Percentiles rank a stretch among this genome's conserved stretches.
These are phyloP conservation scores for Trichoderma afroharzianum DNA, from an alignment of 2,329 filamentous ascomycete genomes.

Conservation along the genomic window DNA sequence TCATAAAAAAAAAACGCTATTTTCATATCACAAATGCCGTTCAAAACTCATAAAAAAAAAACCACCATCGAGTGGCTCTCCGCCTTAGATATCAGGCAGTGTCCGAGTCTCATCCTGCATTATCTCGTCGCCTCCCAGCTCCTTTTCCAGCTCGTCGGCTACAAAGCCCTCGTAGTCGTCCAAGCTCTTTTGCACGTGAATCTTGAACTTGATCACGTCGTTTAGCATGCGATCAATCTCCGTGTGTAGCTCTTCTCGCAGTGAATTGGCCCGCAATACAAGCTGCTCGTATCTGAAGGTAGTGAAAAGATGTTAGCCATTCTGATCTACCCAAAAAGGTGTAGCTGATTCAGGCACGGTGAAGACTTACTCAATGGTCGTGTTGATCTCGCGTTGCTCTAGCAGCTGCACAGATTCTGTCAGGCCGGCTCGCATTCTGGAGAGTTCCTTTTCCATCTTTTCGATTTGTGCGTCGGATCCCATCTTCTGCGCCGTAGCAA, in stretches of 20 bases:
- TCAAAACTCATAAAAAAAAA: not conserved
- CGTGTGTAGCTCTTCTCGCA: slow-evolving; percentile 96
- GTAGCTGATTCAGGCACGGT: not conserved
- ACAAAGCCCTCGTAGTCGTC: slow-evolving; percentile 95
- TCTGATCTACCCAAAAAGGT: not conserved
- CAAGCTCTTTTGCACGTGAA: slow-evolving; percentile 87
- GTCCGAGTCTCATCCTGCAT: slow-evolving; percentile 49
- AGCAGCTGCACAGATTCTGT: slow-evolving; percentile 85
- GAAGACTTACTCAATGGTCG: slow-evolving; percentile 78
- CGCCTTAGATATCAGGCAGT: slow-evolving; percentile 30
- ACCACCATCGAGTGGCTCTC: not conserved
- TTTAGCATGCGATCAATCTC: slow-evolving; percentile 95
- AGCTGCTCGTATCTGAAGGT: slow-evolving; percentile 81
- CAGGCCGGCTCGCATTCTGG: slow-evolving; percentile 80
- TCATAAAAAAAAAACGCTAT: slow-evolving; percentile 24
- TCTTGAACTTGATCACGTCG: slow-evolving; percentile 97
- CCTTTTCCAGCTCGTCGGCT: slow-evolving; percentile 85
- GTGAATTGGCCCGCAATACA: slow-evolving; percentile 73
- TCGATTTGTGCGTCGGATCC: slow-evolving; percentile 92
- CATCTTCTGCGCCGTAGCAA: slow-evolving; percentile 80
- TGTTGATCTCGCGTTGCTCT: slow-evolving; percentile 94
- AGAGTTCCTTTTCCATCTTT: slow-evolving; percentile 98
- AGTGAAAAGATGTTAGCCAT: not conserved
- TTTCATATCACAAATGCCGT: not conserved
- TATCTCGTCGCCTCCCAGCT: slow-evolving; percentile 64